Base-by-base conservation (phyloP, 2,329 filamentous ascomycete genomes). In the Neofusicoccum sp. region DNA sequence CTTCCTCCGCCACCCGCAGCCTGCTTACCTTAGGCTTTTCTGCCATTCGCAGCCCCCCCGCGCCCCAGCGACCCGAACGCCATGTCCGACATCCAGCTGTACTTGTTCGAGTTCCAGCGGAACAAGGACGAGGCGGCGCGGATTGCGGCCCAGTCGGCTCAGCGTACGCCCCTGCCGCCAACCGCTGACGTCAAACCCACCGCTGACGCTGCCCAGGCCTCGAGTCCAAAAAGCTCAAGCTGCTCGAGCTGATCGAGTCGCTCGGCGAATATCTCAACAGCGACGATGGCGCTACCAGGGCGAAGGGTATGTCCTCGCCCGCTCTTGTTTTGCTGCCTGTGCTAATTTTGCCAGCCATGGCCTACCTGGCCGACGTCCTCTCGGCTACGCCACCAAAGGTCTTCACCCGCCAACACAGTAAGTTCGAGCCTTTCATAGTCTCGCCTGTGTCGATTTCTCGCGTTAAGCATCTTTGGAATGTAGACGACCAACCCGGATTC, bases 201-300 rank as follows among this genome's bases (percentile, higher is more conserved):
- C 26, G 45, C 61, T 64, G 51, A 65, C 58, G 34, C 40, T 36
- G 51, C 38, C 31, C 63, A 87, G 84, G 82, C 71, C 76, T 89
- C 63, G 81, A 86, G 69, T 78, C 73, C 66, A 85, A 83, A 65
- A 78, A 87, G 66, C 76, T 83, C 57, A 87, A 84, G 66, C 77
- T 89, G 34, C 79, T 89, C 60, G 81, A 82, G 58, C 74, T 88
- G 53, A 83, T 89, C 59, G 84, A 87, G 68, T 85, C 84, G 45
- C 76, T 89, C 33, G 84, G 84, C 20, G 85, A 87, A 70, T 89
- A 88, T 66, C 81, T 89, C 68, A 88, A 87, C 65, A 84, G 86
- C 70, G 85, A 88, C 67, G 85, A 89, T 74, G 78, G 79, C 24
- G 78, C 80, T 12, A 77, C 84, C 44, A 79, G 86, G 40, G 80